A percentile compares a stretch with the other conserved stretches of the same genome.
Evolutionary conservation across 2,329 filamentous ascomycete species (phyloP).

Genomic region (Rachicladosporium sp.): DNA sequence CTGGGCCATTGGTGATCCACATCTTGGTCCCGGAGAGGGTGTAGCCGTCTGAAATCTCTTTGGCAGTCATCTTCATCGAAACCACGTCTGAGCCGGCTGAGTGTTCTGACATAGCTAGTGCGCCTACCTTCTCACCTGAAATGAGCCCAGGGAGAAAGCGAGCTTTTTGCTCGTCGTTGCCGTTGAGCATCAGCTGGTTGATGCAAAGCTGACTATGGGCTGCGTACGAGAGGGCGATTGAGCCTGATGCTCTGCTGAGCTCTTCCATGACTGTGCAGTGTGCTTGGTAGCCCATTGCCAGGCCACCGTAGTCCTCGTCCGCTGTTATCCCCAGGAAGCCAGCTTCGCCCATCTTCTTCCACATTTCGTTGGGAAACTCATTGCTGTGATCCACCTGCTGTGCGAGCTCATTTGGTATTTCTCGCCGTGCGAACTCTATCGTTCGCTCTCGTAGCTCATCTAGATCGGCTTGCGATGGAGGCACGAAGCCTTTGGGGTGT

Average conservation of each 20-base stretch:
- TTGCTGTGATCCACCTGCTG: slow-evolving; percentile 73
- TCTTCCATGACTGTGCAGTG: slow-evolving; percentile 95
- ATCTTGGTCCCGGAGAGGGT: slow-evolving; percentile 85
- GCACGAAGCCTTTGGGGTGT: slow-evolving; percentile 53
- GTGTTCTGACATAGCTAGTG: slow-evolving; percentile 89
- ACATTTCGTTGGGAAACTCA: slow-evolving; percentile 82
- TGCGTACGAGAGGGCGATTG: slow-evolving; percentile 78
- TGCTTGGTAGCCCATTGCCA: slow-evolving; percentile 90
- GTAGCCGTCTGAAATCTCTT: slow-evolving; percentile 71
- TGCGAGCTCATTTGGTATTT: slow-evolving; percentile 75
- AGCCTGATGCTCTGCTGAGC: slow-evolving; percentile 62
- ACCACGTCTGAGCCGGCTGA: slow-evolving; percentile 88
- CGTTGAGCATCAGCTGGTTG: slow-evolving; percentile 91
- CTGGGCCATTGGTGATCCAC: slow-evolving; percentile 98
- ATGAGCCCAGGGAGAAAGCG: slow-evolving; percentile 71
- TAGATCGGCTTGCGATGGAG: slow-evolving; percentile 61
- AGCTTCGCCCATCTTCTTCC: slow-evolving; percentile 83
- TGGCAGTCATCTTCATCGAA: slow-evolving; percentile 81
- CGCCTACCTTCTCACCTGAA: slow-evolving; percentile 68
- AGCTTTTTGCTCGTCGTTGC: slow-evolving; percentile 62
- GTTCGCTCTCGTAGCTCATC: slow-evolving; percentile 71
- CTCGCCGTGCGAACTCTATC: slow-evolving; percentile 76
- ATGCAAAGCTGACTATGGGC: slow-evolving; percentile 94
- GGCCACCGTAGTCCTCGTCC: slow-evolving; percentile 78
- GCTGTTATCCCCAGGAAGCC: slow-evolving; percentile 87